These are phyloP conservation scores for Homolaphlyctis polyrhiza DNA, from an alignment of 371 early-diverging fungal genomes.

Conservation along the genomic window DNA sequence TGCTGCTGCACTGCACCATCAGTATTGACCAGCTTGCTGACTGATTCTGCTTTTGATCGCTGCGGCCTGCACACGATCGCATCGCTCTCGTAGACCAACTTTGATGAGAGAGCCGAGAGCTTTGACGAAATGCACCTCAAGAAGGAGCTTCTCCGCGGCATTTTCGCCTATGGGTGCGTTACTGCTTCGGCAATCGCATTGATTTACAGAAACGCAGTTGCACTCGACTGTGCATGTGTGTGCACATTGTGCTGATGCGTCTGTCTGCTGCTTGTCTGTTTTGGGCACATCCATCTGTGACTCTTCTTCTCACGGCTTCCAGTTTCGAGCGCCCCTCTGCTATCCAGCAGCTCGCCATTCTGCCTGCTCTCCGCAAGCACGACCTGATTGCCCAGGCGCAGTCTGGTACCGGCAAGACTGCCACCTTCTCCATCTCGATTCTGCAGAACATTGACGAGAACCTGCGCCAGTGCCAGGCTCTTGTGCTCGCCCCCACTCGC, in stretches of 20 bases:
- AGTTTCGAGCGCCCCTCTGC: constrained; percentile 86
- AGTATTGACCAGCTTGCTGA: neutral
- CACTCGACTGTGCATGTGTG: too few species aligned
- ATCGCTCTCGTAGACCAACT: constrained; percentile 30
- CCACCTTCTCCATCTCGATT: constrained; percentile 97
- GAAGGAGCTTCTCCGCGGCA: constrained; percentile 52
- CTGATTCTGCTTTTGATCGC: neutral
- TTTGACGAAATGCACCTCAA: constrained; percentile 53
- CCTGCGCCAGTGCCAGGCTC: constrained; percentile 87
- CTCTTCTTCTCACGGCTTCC: too few species aligned
- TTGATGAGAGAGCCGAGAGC: constrained; percentile 37
- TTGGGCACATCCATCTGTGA: too few species aligned
- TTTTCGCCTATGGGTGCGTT: constrained; percentile 49
- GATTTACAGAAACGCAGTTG: too few species aligned
- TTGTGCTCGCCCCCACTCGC: constrained; percentile 96
- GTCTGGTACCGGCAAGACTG: constrained; percentile 99
- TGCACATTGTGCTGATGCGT: too few species aligned
- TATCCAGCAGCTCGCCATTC: constrained; percentile 97
- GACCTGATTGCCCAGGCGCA: constrained; percentile 99
- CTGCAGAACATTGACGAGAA: constrained; percentile 90
- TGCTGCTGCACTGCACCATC: neutral
- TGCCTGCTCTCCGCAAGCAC: constrained; percentile 84
- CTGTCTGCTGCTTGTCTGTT: too few species aligned
- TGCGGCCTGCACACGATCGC: too few species aligned
- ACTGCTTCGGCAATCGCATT: too few species aligned